These are phyloP conservation scores for Powellomyces hirtus DNA, from an alignment of 192 early-diverging fungal species.

Conservation along the genomic window DNA sequence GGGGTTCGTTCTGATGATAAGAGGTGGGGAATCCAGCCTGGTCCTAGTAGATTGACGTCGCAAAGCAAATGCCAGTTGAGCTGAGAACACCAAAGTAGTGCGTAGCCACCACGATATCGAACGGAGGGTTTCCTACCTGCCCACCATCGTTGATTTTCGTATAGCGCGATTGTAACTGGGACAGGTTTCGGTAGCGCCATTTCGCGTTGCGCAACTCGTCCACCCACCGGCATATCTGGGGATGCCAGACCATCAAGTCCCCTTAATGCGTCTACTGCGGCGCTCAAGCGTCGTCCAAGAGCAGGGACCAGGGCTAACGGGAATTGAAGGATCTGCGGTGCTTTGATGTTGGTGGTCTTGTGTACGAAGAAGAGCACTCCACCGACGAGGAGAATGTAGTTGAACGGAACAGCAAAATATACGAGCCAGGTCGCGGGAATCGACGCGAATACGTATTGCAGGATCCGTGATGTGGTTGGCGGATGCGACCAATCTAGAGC, in stretches of 20 bases:
- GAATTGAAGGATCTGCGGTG: conserved; percentile 19
- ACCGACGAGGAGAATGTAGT: conserved; percentile 33
- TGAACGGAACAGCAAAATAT: conserved; percentile 32
- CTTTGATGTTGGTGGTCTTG: conserved; percentile 53
- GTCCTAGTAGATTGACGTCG: conserved; percentile 41
- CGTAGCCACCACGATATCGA: no score
- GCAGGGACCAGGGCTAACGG: conserved; percentile 26
- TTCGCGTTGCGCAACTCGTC: neutral
- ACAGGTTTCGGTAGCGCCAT: neutral
- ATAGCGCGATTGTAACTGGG: conserved; percentile 32
- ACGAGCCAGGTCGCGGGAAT: conserved; percentile 19
- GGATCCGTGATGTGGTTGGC: conserved; percentile 19
- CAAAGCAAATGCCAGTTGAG: neutral
- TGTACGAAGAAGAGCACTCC: conserved; percentile 54
- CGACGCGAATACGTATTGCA: conserved; percentile 27
- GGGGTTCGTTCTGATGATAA: conserved; percentile 57
- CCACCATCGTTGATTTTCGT: conserved; percentile 81
- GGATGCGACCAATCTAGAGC: conserved; percentile 35
- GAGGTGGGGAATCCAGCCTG: conserved; percentile 68
- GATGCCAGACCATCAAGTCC: neutral
- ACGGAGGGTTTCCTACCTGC: conserved; percentile 31
- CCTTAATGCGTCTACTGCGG: conserved; percentile 27
- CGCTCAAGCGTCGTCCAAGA: conserved; percentile 28
- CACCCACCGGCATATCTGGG: neutral
- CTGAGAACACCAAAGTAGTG: neutral